Base-by-base conservation (phyloP, 371 early-diverging fungal species). In the Apophysomyces trapeziformis region DNA sequence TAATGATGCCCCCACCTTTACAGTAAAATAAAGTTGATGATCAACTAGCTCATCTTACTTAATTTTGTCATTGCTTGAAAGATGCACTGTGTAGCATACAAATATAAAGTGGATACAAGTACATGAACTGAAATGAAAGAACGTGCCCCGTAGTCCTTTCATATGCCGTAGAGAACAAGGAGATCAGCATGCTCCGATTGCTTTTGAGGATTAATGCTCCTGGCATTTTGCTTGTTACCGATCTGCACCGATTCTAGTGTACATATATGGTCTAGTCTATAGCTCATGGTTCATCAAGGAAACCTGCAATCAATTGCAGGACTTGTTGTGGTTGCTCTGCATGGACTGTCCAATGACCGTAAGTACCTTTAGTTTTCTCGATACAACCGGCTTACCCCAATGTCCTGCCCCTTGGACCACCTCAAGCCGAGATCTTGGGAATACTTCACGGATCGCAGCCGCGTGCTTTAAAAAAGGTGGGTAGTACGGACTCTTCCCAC, bases 271-370 rank as follows among this genome's bases (percentile, higher is more conserved):
- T 18, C n/a, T n/a, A 7, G 6, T 50, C 54, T 50, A 32, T 50
- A 21, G 2, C 2, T 50, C 32, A 50, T 50, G 54, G 21, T 18
- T 68, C 43, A 14, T 72, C 60, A 8, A 80, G 68, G 74, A 89
- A 89, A 21, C 72, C 67, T 4, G 80, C 74, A 13, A 89, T 83
- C 21, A 83, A 64, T 9, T 77, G 68, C 38, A 85, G 74, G 60
- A 87, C 88, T 39, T 75, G 79, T 13, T 87, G 82, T 2, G 95
- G 94, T 68, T 88, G 91, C 70, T 95, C 94, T 2, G 93, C 88
- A 77, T 95, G 96, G 14, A 95, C 92, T 89, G 76, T 39, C 50
- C 64, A 61, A 56, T 1, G 13, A 13, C 9, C n/a, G 16, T 60
- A 41, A 46, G 38, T 69, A 63, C 58, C 11, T 13, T 7, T 35